Conservation (phyloP, 2,329 filamentous ascomycete genomes). For the Cytospora piceae region DNA sequence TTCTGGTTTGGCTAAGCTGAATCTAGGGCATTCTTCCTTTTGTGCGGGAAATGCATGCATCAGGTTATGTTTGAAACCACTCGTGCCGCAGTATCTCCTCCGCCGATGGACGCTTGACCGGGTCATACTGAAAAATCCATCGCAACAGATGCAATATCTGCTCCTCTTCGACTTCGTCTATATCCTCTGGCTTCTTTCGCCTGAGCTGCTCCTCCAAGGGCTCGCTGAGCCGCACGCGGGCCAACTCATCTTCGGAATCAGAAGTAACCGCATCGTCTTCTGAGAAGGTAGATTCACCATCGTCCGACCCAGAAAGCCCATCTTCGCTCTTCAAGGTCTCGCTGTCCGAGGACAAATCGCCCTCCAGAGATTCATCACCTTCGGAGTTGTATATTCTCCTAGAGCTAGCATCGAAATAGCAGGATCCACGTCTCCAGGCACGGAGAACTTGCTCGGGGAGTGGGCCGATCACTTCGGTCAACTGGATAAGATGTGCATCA, state of each 20-base stretch:
- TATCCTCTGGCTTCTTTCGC: conserved; percentile 13
- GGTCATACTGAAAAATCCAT: conserved; percentile 19
- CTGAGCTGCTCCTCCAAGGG: conserved; percentile 20
- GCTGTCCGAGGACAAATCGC: conserved; percentile 2
- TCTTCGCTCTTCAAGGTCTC: conserved; percentile 12
- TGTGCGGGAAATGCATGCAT: not conserved
- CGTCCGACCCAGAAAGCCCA: not conserved
- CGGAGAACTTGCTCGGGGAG: conserved; percentile 27
- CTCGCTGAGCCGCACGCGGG: not conserved
- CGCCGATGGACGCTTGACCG: conserved; percentile 10
- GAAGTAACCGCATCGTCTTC: conserved; percentile 7
- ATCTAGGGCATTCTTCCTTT: no score
- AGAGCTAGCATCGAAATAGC: conserved; percentile 21
- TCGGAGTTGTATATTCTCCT: not conserved
- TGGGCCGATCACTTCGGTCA: conserved; percentile 30
- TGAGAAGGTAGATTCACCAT: not conserved
- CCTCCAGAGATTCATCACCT: conserved; percentile 5
- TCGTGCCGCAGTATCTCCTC: conserved; percentile 14
- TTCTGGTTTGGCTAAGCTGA: no score
- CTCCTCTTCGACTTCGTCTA: conserved; percentile 19
- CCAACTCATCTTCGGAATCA: not conserved
- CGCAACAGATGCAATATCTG: conserved; percentile 18
- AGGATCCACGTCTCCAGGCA: conserved; percentile 27
- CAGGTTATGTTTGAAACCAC: conserved; percentile 14
- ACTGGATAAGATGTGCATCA: conserved; percentile 31